Evolutionary conservation across 2,329 filamentous ascomycete species (phyloP), one percentile per base, ranked within the genome.

Genomic region (Aureobasidium sp.): DNA sequence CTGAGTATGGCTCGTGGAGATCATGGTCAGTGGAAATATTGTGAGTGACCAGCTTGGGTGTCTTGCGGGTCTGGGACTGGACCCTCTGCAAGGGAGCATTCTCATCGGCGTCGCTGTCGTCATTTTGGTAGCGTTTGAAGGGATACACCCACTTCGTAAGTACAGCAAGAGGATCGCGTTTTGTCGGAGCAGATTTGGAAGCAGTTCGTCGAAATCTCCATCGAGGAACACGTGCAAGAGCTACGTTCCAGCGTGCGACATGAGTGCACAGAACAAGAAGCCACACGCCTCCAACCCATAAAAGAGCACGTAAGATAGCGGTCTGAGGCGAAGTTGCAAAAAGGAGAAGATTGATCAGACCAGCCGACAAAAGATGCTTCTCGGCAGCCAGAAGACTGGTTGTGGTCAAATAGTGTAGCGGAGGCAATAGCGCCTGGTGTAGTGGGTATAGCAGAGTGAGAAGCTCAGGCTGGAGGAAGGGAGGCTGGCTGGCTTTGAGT

Each of bases 351-450:
- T 96, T 91, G 69, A 97, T 87, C 15, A 99, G 80, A 1, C 86
- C 86, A 43, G 89, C 84, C 0, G 93, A 93, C 17, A 97, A 82
- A 10, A 99, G 80, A 69, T 97, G 91, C 46, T 97, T 81, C 74
- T 99, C 94, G 5, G 94, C 87, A 1, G 88, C 84, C 57, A 97
- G 80, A 46, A 97, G 81, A 74, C 92, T 97, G 1, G 92, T 96
- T 0, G 90, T 93, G 1, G 92, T 93, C 65, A 97, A 81, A 71
- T 89, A 87, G 69, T 90, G 85, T 62, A 97, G 74, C 34, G 89
- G 84, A 34, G 82, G 79, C 70, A 90, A 85, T 27, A 96, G 78
- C 34, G 86, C 86, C 73, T 90, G 88, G 70, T 97, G 92, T 48
- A 97, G 78, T 17, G 93, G 90, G 71, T 93, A 96, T 62, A 97